These are phyloP conservation scores for Penicillium egyptiacum DNA, from an alignment of 495 filamentous ascomycete genomes.

Conservation along the genomic window DNA sequence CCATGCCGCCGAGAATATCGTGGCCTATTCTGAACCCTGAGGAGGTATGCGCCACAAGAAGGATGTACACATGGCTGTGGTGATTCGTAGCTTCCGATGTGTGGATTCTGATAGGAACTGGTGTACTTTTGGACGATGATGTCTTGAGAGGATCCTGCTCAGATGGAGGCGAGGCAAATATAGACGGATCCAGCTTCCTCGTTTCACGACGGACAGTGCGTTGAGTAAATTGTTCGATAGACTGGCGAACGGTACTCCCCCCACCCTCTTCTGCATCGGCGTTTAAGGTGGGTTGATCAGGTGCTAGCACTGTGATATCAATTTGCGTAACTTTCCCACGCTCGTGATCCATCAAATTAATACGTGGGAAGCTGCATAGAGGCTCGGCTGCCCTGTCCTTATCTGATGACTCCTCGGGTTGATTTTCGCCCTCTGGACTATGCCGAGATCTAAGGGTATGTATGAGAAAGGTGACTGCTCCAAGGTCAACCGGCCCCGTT, in stretches of 20 bases:
- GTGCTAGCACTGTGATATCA: constrained; percentile 60
- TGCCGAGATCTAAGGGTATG: constrained; percentile 43
- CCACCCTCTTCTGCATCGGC: background rate
- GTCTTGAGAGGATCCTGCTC: background rate
- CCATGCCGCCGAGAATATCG: constrained; percentile 53
- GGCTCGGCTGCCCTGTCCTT: background rate
- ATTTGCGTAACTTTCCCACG: constrained; percentile 56
- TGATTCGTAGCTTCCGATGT: constrained; percentile 58
- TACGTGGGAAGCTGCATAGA: constrained; percentile 38
- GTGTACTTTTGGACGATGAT: background rate
- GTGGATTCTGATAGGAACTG: constrained; percentile 47
- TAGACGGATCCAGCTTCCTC: constrained; percentile 11
- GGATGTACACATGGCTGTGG: constrained; percentile 63
- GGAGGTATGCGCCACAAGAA: constrained; percentile 69
- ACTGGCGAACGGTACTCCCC: constrained; percentile 14
- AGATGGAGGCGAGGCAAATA: constrained; percentile 2
- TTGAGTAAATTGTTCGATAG: constrained; percentile 14
- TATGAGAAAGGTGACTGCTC: constrained; percentile 59
- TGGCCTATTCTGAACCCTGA: constrained; percentile 62
- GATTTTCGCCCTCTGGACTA: background rate
- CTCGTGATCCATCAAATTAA: constrained; percentile 25
- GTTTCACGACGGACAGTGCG: constrained; percentile 14
- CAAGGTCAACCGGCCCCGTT: constrained; percentile 54
- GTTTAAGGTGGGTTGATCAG: constrained; percentile 26
- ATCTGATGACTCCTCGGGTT: background rate